Percentiles rank a stretch among this genome's conserved stretches.
Conservation (phyloP, 495 filamentous ascomycete species). For the Echria macrotheca region DNA sequence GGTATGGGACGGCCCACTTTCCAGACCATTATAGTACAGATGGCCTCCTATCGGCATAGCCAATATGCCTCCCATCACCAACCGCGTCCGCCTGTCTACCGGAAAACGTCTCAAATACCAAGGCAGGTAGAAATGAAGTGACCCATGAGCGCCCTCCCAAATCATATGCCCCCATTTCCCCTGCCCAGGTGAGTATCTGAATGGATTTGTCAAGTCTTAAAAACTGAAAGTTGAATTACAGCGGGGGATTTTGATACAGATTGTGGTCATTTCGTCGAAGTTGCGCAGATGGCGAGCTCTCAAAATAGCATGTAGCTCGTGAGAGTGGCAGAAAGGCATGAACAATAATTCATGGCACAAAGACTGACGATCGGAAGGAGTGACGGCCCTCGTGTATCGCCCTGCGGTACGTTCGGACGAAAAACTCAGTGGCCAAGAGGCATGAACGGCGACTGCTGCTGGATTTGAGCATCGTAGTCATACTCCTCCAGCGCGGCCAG, state of each 20-base stretch:
- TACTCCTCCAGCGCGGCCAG: constrained; percentile 58
- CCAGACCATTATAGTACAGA: constrained; percentile 29
- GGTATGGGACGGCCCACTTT: constrained; percentile 27
- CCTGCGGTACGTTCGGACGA: background rate
- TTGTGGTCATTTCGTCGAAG: constrained; percentile 17
- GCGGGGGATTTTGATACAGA: constrained; percentile 20
- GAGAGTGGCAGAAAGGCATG: too few species aligned
- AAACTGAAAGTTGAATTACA: constrained; percentile 18
- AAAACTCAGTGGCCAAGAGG: background rate
- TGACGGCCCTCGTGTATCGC: background rate
- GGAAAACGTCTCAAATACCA: constrained; percentile 4
- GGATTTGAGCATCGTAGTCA: constrained; percentile 36
- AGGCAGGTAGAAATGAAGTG: background rate
- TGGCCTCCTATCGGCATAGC: constrained; percentile 25
- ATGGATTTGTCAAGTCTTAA: constrained; percentile 11
- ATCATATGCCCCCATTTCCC: too few species aligned
- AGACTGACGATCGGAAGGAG: background rate
- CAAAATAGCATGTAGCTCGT: too few species aligned
- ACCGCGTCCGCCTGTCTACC: constrained; percentile 8
- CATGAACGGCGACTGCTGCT: too few species aligned
- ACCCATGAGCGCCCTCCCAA: too few species aligned
- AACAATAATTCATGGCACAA: too few species aligned
- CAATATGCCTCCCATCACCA: constrained; percentile 19
- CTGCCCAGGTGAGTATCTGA: constrained; percentile 13
- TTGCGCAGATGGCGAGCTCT: constrained; percentile 23